Percentiles rank a stretch among this genome's conserved stretches.
These are phyloP conservation scores for Monosporozyma solicola DNA, from an alignment of 805 yeast genomes.

Conservation along the genomic window DNA sequence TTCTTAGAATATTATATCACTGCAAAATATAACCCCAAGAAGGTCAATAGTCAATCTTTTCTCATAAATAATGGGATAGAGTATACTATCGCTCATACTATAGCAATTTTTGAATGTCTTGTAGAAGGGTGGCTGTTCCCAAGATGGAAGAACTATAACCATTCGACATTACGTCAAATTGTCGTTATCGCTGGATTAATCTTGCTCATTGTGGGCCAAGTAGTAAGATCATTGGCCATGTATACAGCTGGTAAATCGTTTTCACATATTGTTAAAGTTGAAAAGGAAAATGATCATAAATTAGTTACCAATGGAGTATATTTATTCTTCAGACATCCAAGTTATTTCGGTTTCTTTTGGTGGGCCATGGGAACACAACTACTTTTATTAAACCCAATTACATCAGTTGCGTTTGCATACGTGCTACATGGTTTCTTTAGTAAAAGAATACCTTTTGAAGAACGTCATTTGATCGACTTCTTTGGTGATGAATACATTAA, in stretches of 20 bases:
- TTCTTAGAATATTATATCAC: constrained; percentile 76
- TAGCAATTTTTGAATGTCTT: constrained; percentile 44
- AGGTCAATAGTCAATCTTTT: constrained; percentile 63
- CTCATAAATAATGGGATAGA: constrained; percentile 53
- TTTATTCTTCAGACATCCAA: constrained; percentile 66
- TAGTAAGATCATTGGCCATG: constrained; percentile 70
- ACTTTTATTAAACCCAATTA: constrained; percentile 55
- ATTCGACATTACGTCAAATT: not conserved
- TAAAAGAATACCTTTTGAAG: constrained; percentile 64
- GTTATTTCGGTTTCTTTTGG: constrained; percentile 83
- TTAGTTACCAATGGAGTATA: constrained; percentile 74
- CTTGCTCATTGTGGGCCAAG: constrained; percentile 53
- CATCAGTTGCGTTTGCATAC: constrained; percentile 43
- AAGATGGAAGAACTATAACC: constrained; percentile 17
- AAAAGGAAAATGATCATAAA: constrained; percentile 45
- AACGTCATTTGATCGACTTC: constrained; percentile 49
- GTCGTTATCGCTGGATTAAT: constrained; percentile 36
- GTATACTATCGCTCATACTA: constrained; percentile 47
- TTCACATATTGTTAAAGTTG: constrained; percentile 63
- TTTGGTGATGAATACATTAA: constrained; percentile 58
- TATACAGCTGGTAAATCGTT: constrained; percentile 78
- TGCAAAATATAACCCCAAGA: constrained; percentile 57
- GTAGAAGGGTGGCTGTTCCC: constrained; percentile 39
- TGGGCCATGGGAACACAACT: constrained; percentile 90
- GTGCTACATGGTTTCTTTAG: constrained; percentile 63